Base-by-base conservation (phyloP, 1,139 yeast species). In the Yamadazyma friedrichii region DNA sequence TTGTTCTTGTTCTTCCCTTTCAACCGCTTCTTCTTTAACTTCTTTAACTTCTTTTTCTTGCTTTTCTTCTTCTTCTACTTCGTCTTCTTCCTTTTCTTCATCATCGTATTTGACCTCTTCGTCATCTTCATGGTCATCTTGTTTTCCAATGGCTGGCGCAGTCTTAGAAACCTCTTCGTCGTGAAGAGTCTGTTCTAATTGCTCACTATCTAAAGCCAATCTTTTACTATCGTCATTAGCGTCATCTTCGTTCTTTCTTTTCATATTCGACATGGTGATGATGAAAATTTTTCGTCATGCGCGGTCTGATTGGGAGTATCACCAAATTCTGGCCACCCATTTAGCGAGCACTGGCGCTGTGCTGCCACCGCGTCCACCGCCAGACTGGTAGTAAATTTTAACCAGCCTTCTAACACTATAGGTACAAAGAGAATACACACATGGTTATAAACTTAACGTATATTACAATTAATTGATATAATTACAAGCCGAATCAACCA, bases 151-250 rank as follows among this genome's bases (percentile, higher is more conserved):
- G 2, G 61, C 62, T 3, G 76, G 75, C 0, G 78, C 78, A 9
- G 74, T 70, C 41, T 67, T 68, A 16, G 67, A 64, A 32, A 63
- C 64, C 40, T 71, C 78, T 38, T 70, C 69, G 42, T 64, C 59
- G 41, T 62, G 61, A 36, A 62, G 64, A 15, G 46, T 49, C 38
- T 51, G 50, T 13, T 60, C 70, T 55, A 54, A 61, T 58, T 52
- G 74, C 40, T 77, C 82, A 30, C 79, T 76, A 47, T 84, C 89
- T 52, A 85, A 71, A 1, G 94, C 93, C 8, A 84, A 84, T 42
- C 94, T 67, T 54, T 85, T 85, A 43, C 61, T 67, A 44, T 67
- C 74, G 13, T 54, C 56, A n/a, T 52, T 55, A 2, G 61, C 47
- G 12, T 58, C 53, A 41, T 71, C 77, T 49, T 84, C 89, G 63